Conservation (phyloP, 495 filamentous ascomycete species). For the Aspergillus nanangensis region DNA sequence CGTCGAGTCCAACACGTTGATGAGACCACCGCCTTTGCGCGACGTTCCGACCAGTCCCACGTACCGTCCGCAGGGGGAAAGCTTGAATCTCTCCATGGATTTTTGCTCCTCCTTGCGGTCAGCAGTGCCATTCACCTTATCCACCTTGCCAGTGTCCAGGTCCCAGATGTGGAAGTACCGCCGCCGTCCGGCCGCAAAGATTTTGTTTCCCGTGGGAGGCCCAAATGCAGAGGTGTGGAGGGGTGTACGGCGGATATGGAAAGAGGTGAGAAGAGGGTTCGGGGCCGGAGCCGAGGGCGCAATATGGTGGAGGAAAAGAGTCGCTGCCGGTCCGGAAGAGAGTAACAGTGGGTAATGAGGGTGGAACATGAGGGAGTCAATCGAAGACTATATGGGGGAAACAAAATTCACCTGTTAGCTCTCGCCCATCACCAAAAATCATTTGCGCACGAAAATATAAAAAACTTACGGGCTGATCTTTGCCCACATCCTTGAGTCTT, state of each 20-base stretch:
- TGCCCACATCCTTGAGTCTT: slow-evolving; percentile 60
- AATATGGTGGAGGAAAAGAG: slow-evolving; percentile 85
- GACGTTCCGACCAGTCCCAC: slow-evolving; percentile 73
- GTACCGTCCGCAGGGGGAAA: slow-evolving; percentile 80
- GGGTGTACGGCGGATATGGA: slow-evolving; percentile 78
- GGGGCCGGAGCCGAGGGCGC: slow-evolving; percentile 67
- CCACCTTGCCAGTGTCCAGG: slow-evolving; percentile 69
- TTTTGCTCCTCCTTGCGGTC: slow-evolving; percentile 75
- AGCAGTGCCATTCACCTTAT: slow-evolving; percentile 71
- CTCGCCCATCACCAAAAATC: too few species aligned
- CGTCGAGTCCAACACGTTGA: slow-evolving; percentile 78
- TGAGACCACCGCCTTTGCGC: slow-evolving; percentile 76
- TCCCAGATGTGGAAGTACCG: slow-evolving; percentile 96
- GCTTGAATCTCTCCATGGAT: slow-evolving; percentile 84
- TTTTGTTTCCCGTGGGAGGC: slow-evolving; percentile 37
- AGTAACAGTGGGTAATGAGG: slow-evolving; percentile 82
- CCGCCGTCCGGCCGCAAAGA: slow-evolving; percentile 81
- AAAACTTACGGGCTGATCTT: slow-evolving; percentile 50
- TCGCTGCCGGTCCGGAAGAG: slow-evolving; percentile 78
- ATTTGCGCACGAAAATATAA: too few species aligned
- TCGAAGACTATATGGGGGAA: too few species aligned
- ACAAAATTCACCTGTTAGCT: slow-evolving; percentile 15
- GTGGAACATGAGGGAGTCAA: slow-evolving; percentile 85
- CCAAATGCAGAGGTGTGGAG: slow-evolving; percentile 77
- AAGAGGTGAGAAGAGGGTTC: slow-evolving; percentile 83